Base-by-base conservation (phyloP, 345 rosid species). In the Eutrema japonicum region DNA sequence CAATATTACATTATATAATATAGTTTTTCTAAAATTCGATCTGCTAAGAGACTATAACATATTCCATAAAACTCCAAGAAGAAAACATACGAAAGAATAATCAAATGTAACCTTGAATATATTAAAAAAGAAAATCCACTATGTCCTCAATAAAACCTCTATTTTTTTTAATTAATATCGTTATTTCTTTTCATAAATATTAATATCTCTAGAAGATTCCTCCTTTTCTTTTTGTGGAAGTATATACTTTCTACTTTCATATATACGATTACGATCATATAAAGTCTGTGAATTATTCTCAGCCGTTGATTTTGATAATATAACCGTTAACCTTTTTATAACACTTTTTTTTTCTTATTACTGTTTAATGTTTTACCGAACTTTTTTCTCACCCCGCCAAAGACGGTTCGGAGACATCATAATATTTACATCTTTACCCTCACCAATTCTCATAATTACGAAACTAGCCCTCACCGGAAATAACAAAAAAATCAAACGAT, bases 391-490 rank as follows among this genome's bases (percentile, higher is more conserved):
- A 40, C 16, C 78, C 74, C 82, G 80, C 85, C 86, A 82, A 85
- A 83, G 74, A 68, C 86, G 77, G 85, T 72, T 69, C 11, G 38
- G 73, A 75, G 33, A 66, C 50, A 79, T 18, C 33, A 58, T 10
- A 0, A 11, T 91, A 89, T 85, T 80, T 88, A 88, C 95, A 87
- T 63, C 75, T 77, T 77, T 80, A 77, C 68, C 84, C 78, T 74
- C 38, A 45, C 66, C 35, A 56, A 51, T 33, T 12, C n/a, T 56
- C 22, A 37, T 73, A 78, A 72, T 59, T 72, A 61, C 70, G 74
- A 41, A 45, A 30, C 57, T 62, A 57, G 46, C 69, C 49, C 61
- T 75, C 50, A 61, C 65, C 52, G 45, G 45, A 10, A 42, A 59
- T 43, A 41, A 32, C 36, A 22, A 36, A 18, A 18, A 16, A 7